These are phyloP conservation scores for Fusarium sp. DNA, from an alignment of 2,329 filamentous ascomycete species.

Conservation along the genomic window DNA sequence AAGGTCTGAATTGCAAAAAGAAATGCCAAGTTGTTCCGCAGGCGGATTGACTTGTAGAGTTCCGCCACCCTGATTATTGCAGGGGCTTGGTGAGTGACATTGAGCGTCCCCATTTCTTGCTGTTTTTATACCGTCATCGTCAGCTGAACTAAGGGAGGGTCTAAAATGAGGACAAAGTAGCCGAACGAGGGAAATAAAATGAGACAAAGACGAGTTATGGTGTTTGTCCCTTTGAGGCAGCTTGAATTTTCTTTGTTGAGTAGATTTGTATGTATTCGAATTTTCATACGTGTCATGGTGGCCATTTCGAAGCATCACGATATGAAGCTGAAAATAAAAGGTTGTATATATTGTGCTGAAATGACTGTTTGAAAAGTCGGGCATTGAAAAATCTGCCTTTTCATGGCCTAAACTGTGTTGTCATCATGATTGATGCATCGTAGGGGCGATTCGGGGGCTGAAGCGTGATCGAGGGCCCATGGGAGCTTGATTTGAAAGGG, in stretches of 20 bases:
- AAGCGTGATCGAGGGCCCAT: conserved; percentile 13
- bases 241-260: neutral
- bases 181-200: conserved; percentile 1
- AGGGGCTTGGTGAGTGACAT: conserved; percentile 29
- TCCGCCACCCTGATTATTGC: conserved; percentile 33
- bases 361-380: conserved; percentile 2
- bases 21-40: conserved; percentile 25
- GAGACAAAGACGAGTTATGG: neutral
- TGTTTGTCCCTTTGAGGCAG: neutral
- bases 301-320: conserved; percentile 15
- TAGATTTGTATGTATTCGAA: neutral
- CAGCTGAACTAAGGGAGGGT: conserved; percentile 24
- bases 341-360: conserved; percentile 10
- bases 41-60: conserved; percentile 21
- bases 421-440: conserved; percentile 3
- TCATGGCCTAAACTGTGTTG: conserved; percentile 1
- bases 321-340: conserved; percentile 26
- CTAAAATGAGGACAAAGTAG: conserved; percentile 6
- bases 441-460: conserved; percentile 20
- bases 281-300: conserved; percentile 16
- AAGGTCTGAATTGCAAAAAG: neutral
- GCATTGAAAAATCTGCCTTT: conserved; percentile 1
- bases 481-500: conserved; percentile 29
- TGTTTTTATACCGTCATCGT: conserved; percentile 30
- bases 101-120: conserved; percentile 25